These are phyloP conservation scores for Nematodospora valgi DNA, from an alignment of 805 yeast genomes.

Conservation along the genomic window DNA sequence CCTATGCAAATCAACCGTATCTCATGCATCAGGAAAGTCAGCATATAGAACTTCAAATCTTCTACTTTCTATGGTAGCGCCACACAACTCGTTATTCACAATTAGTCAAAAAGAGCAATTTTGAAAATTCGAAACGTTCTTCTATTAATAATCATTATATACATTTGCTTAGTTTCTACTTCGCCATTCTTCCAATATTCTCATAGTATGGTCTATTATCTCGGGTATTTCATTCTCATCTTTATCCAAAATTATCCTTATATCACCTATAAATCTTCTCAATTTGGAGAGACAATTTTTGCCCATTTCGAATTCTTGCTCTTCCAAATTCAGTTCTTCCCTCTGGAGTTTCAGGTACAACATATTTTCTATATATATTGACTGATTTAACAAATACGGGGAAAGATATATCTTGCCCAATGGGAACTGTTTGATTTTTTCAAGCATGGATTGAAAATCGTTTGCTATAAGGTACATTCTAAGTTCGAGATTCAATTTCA, in stretches of 20 bases:
- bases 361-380: constrained; percentile 25
- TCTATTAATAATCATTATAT: too few relatives aligned
- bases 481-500: constrained; percentile 22
- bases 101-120: too few relatives aligned
- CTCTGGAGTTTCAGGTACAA: constrained; percentile 1
- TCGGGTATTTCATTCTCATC: constrained; percentile 26
- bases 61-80: too few relatives aligned
- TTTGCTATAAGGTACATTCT: constrained; percentile 18
- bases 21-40: too few relatives aligned
- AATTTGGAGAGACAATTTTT: constrained; percentile 13
- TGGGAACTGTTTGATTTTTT: constrained; percentile 26
- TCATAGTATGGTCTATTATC: constrained; percentile 19
- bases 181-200: constrained; percentile 27
- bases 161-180: too few relatives aligned
- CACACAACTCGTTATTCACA: too few relatives aligned
- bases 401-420: constrained; percentile 14
- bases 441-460: constrained; percentile 17
- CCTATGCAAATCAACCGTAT: too few relatives aligned
- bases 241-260: constrained; percentile 25
- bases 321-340: not conserved
- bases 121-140: too few relatives aligned
- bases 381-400: constrained; percentile 33
- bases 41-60: too few relatives aligned
- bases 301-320: not conserved
- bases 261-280: constrained; percentile 34